Conservation (phyloP, 345 rosid genomes). For the Aquilaria malaccensis region DNA sequence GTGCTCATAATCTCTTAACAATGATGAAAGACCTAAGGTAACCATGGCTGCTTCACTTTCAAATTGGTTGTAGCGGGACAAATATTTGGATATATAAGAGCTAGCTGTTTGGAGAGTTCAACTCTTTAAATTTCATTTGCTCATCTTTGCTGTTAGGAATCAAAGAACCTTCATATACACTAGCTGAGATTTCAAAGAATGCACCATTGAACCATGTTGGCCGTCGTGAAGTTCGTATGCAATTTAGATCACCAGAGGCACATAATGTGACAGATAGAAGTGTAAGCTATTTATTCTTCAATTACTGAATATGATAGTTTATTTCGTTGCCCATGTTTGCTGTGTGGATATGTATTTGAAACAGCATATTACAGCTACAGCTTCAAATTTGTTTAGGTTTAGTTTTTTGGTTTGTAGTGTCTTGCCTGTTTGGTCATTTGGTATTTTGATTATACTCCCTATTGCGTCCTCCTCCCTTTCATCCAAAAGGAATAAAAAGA, state of each 20-base stretch:
- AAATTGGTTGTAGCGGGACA: no score
- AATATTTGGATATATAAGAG: background rate
- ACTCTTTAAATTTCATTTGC: constrained; percentile 1
- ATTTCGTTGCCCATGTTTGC: constrained; percentile 3
- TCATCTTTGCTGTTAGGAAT: constrained; percentile 17
- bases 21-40: background rate
- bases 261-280: constrained; percentile 19
- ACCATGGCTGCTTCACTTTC: no score
- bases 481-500: no score
- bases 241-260: constrained; percentile 11
- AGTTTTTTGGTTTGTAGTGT: no score
- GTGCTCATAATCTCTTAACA: no score
- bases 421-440: no score
- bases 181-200: constrained; percentile 15
- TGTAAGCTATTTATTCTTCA: constrained; percentile 15
- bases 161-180: constrained; percentile 19
- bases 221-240: constrained; percentile 18
- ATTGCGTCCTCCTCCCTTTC: no score
- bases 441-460: no score
- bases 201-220: constrained; percentile 12
- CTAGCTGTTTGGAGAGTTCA: background rate
- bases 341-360: constrained; percentile 1
- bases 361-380: background rate
- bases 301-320: constrained; percentile 4
- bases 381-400: background rate